phyloP scores from a whole-genome alignment of 1,139 yeast species.

The Suhomyces kunorum region DNA sequence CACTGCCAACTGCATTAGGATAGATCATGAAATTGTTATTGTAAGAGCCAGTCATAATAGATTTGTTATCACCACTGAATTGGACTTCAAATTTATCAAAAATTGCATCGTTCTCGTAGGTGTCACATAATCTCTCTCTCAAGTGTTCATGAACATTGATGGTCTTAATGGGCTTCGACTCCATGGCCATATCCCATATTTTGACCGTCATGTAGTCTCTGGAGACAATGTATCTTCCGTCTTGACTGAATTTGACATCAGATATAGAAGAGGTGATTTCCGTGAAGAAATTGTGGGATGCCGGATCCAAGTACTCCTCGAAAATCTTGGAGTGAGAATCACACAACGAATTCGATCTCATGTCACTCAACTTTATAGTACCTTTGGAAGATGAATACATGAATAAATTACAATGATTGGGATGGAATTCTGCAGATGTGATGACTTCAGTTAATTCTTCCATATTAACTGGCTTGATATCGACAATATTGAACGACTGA shows the following conservation, averaged over 20 bases:
- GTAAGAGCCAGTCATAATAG: constrained; percentile 96
- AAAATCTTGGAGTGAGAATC: constrained; percentile 86
- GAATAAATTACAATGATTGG: constrained; percentile 85
- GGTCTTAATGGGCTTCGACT: constrained; percentile 88
- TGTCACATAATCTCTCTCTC: constrained; percentile 90
- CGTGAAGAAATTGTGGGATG: constrained; percentile 92
- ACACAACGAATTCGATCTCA: constrained; percentile 94
- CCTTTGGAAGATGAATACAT: constrained; percentile 98
- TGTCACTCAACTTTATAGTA: constrained; percentile 91
- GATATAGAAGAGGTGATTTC: constrained; percentile 95
- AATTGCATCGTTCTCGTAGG: constrained; percentile 97
- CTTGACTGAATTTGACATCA: constrained; percentile 88
- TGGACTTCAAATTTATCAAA: constrained; percentile 98
- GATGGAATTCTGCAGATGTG: constrained; percentile 98
- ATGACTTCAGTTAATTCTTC: constrained; percentile 98
- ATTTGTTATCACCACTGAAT: constrained; percentile 88
- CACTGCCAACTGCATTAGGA: constrained; percentile 65
- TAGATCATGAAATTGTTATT: constrained; percentile 96
- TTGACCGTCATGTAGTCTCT: constrained; percentile 97
- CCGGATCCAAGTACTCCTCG: constrained; percentile 92
- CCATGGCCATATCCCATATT: constrained; percentile 99
- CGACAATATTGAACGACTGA: constrained; percentile 95
- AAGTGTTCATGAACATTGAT: constrained; percentile 95
- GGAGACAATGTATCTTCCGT: constrained; percentile 92
- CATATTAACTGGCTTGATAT: constrained; percentile 97